Evolutionary conservation across 179 eudicot species (phyloP), one percentile per base, ranked within the genome.

Genomic region (Sideroxylon spinosum): DNA sequence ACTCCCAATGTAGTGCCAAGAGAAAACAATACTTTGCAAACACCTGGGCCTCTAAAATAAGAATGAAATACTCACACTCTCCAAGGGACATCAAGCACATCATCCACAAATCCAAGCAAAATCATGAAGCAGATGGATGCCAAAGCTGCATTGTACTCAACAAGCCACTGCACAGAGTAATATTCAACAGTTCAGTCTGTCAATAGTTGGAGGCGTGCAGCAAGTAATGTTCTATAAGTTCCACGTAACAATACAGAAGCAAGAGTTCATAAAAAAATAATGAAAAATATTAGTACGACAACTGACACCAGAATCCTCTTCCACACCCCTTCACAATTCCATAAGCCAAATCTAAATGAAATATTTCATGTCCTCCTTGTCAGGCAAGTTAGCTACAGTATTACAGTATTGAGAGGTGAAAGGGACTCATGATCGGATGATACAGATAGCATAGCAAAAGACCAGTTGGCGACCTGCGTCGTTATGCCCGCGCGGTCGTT

Each of bases 21-120:
- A 16, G 1, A 68, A 68, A 32, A 68, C 14, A 37, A 23, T 29
- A 20, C 67, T 66, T 32, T 59, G 22, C 14, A 71, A 61, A 29
- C 17, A 49, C 17, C 14, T 50, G 16, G 28, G 56, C 65, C 63
- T 6, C 9, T 50, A 29, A n/a, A 48, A 48, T 71, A 50, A 22
- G 69, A 13, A 20, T 14, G 67, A 8, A 50, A 49, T 76, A 87
- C 98, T 91, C 84, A 95, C 98, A 95, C 98, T 89, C 98, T 92
- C 98, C 98, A 95, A 75, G 98, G 98, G 61, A 93, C 87, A 84
- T 95, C 98, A 29, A 95, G 90, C 74, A 95, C 98, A 83, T 93
- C 98, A 53, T 95, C 98, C 25, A 93, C 90, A 85, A 95, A 95
- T 68, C 98, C 98, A 78, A 93, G 97, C 79, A 95, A 86, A 53